Base-by-base conservation (phyloP, 495 filamentous ascomycete species). In the Podospora anserina region DNA sequence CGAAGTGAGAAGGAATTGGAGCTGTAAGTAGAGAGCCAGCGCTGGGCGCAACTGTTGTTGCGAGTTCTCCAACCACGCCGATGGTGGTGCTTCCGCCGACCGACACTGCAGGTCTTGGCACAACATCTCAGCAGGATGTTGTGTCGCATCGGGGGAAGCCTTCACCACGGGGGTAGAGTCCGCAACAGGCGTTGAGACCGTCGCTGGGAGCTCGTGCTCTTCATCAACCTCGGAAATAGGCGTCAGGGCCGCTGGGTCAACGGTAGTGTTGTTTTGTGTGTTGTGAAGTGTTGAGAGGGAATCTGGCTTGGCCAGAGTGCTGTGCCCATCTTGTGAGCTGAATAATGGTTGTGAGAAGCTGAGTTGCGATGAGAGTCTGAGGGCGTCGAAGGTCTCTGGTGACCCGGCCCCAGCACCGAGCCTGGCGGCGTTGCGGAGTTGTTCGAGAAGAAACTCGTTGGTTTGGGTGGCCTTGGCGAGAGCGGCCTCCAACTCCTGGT, bases 121-220 rank as follows among this genome's bases (percentile, higher is more conserved):
- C 94, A 97, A 96, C 94, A 97, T 89, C 93, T 86, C 94, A 85
- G 95, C 95, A 97, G 95, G 92, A 97, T 96, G 94, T 97, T 96
- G 94, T 97, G 93, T 93, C 95, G 86, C 81, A 85, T 95, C 92
- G 87, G 90, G 84, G 83, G 90, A 89, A 84, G 86, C 85, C 80
- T 85, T 85, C 66, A 65, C 68, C 71, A 78, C 77, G 73, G 77
- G 64, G 61, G 78, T 62, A 62, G 72, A 65, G 28, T 71, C 71
- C 49, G 70, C 71, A 69, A 69, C 69, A 54, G 72, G 67, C 7
- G 75, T 53, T 62, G 75, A 71, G 39, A 70, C 73, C 2, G 65
- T 39, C 54, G 59, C 57, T 32, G 67, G 63, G 54, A 74, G 65
- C 56, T 69, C 34, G 56, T 73, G 66, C 39, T 73, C 71, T 20